A percentile compares a stretch with the other conserved stretches of the same genome.
phyloP scores from a whole-genome alignment of 208 protist species.

The Trypanosoma melophagium region DNA sequence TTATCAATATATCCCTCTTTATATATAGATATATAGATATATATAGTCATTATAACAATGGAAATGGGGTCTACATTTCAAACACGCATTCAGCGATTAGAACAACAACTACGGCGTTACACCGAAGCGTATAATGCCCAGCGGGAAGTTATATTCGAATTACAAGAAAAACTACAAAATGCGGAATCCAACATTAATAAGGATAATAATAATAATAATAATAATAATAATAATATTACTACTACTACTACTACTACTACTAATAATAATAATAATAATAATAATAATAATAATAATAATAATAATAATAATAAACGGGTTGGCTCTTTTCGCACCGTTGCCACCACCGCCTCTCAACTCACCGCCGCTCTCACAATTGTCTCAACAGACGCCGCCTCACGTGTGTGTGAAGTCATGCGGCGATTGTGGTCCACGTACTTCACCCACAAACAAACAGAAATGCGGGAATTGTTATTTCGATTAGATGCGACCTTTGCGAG shows the following conservation, averaged over 20 bases:
- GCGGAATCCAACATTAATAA: too few relatives aligned
- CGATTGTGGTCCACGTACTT: constrained; percentile 22
- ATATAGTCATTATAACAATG: too few relatives aligned
- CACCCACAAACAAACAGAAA: constrained; percentile 8
- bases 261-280: too few relatives aligned
- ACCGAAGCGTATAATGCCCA: constrained; percentile 7
- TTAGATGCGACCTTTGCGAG: constrained; percentile 10
- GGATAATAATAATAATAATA: background rate
- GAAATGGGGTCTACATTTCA: constrained; percentile 2
- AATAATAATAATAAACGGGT: too few relatives aligned
- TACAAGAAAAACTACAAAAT: constrained; percentile 9
- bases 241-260: constrained; percentile 6
- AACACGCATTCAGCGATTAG: background rate
- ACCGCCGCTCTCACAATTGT: background rate
- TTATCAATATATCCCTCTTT: too few relatives aligned
- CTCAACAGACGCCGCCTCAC: constrained; percentile 7
- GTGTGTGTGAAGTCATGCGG: constrained; percentile 21
- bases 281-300: too few relatives aligned
- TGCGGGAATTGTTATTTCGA: background rate
- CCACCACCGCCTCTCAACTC: background rate
- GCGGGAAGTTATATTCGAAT: constrained; percentile 1
- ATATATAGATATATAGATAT: too few relatives aligned
- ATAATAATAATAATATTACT: background rate
- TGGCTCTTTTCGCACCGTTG: too few relatives aligned
- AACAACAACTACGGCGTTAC: constrained; percentile 8